These are phyloP conservation scores for Cephalotrichum gorgonifer DNA, from an alignment of 2,329 filamentous ascomycete genomes.

Conservation along the genomic window DNA sequence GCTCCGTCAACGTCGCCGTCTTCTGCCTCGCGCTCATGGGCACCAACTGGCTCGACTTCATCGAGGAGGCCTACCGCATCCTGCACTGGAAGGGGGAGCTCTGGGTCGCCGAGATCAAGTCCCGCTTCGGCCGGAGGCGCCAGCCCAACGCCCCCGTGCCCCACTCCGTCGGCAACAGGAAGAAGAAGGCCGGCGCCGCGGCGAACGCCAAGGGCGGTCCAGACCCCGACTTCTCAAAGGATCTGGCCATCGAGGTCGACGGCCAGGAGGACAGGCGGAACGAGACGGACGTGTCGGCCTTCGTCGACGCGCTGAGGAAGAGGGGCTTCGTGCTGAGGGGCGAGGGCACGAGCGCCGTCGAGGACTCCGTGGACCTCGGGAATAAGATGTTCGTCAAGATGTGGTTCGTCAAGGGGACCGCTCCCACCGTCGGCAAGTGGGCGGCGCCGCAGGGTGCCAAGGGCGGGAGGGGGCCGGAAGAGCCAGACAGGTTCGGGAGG, in stretches of 20 bases:
- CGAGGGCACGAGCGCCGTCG: constrained; percentile 27
- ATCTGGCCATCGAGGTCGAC: constrained; percentile 62
- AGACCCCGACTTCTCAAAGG: constrained; percentile 36
- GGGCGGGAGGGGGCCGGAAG: constrained; percentile 29
- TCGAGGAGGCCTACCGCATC: constrained; percentile 90
- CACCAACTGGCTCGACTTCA: constrained; percentile 94
- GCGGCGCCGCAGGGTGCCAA: constrained; percentile 48
- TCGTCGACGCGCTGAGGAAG: constrained; percentile 70
- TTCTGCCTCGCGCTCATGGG: constrained; percentile 98
- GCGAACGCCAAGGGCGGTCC: constrained; percentile 38
- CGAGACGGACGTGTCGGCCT: constrained; percentile 79
- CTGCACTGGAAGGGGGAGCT: constrained; percentile 91
- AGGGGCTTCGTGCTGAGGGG: constrained; percentile 78
- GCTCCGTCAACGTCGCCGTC: constrained; percentile 73
- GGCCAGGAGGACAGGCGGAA: constrained; percentile 51
- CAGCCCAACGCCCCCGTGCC: constrained; percentile 33
- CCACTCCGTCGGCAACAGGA: constrained; percentile 63
- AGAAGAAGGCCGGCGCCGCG: constrained; percentile 33
- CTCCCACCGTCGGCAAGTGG: constrained; percentile 67
- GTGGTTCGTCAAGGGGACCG: constrained; percentile 79
- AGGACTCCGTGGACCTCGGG: constrained; percentile 58
- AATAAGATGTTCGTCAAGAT: constrained; percentile 99
- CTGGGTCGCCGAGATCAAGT: constrained; percentile 97
- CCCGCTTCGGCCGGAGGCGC: constrained; percentile 48
- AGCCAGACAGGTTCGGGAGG: constrained; percentile 8